Evolutionary conservation across 495 filamentous ascomycete genomes (phyloP).

Genomic region (Aspergillus baeticus): DNA sequence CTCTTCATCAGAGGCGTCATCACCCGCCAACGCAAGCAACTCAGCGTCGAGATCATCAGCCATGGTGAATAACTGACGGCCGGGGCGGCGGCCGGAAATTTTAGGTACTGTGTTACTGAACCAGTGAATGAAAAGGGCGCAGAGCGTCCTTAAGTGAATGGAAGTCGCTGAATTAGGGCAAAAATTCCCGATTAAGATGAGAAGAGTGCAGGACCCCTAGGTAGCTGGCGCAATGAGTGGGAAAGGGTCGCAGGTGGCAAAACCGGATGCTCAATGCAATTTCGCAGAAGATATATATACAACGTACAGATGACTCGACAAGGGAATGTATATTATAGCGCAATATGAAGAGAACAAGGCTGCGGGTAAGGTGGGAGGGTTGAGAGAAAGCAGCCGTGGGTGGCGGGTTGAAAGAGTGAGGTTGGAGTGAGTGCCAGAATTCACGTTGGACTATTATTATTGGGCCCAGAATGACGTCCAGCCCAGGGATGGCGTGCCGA

Average conservation of each 20-base stretch:
- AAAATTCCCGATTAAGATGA: background rate
- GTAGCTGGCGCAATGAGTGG: slow-evolving; percentile 10
- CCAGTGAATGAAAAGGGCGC: background rate
- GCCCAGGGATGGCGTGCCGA: slow-evolving; percentile 22
- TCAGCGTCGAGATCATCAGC: slow-evolving; percentile 81
- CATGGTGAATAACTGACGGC: slow-evolving; percentile 34
- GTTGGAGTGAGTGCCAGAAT: slow-evolving; percentile 13
- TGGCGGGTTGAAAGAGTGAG: slow-evolving; percentile 18
- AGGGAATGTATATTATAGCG: background rate
- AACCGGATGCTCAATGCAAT: background rate
- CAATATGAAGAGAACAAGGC: background rate
- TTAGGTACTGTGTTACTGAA: slow-evolving; percentile 12
- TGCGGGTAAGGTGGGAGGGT: background rate
- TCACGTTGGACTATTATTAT: slow-evolving; percentile 9
- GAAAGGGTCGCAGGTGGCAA: slow-evolving; percentile 17
- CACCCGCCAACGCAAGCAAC: slow-evolving; percentile 81
- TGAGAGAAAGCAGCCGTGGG: slow-evolving; percentile 3
- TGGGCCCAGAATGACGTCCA: slow-evolving; percentile 24
- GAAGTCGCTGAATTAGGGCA: slow-evolving; percentile 4
- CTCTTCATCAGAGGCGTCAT: slow-evolving; percentile 55
- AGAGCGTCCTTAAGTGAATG: background rate
- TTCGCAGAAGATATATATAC: slow-evolving; percentile 11
- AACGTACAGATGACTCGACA: background rate
- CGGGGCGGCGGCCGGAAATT: slow-evolving; percentile 9
- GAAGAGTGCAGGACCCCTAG: slow-evolving; percentile 10